phyloP scores from a whole-genome alignment of 2,329 filamentous ascomycete genomes.

The Grosmannia huntii region DNA sequence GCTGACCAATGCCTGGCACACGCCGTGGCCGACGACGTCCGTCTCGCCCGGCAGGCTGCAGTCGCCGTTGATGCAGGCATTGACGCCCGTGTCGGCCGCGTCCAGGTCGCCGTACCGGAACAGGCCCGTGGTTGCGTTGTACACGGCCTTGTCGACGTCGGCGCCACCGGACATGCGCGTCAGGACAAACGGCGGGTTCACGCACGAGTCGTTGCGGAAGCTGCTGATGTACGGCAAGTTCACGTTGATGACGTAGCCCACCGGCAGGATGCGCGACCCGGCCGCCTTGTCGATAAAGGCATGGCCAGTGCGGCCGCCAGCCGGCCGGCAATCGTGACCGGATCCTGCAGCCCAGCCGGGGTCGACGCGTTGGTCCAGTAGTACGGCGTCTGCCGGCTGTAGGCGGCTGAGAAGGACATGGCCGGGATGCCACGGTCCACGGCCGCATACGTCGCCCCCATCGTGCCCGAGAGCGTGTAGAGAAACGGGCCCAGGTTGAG shows the following conservation, averaged over 20 bases:
- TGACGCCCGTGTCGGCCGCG: neutral
- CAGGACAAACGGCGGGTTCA: conserved; percentile 14
- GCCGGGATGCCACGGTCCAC: conserved; percentile 35
- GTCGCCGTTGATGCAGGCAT: conserved; percentile 10
- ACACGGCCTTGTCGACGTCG: conserved; percentile 7
- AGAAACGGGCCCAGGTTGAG: conserved; percentile 40
- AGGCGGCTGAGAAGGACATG: conserved; percentile 33
- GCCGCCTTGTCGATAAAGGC: conserved; percentile 12
- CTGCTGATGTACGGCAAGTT: conserved; percentile 15
- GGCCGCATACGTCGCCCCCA: conserved; percentile 37
- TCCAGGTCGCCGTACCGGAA: conserved; percentile 7
- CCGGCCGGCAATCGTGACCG: conserved; percentile 11
- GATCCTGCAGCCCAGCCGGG: conserved; percentile 11
- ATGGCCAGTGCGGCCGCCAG: conserved; percentile 13
- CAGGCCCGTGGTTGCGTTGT: conserved; percentile 10
- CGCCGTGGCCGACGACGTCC: neutral
- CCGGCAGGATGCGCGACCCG: conserved; percentile 11
- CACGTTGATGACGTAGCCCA: conserved; percentile 15
- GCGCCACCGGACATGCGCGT: conserved; percentile 8
- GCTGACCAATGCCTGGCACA: conserved; percentile 6
- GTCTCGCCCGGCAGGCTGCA: conserved; percentile 9
- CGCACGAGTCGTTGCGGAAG: conserved; percentile 8
- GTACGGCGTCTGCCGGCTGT: conserved; percentile 26
- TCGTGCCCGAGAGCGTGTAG: conserved; percentile 37
- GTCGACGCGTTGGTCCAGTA: conserved; percentile 23